A percentile compares a stretch with the other conserved stretches of the same genome.
Evolutionary conservation across 805 yeast genomes (phyloP).

Genomic region (Limtongozyma cylindracea): DNA sequence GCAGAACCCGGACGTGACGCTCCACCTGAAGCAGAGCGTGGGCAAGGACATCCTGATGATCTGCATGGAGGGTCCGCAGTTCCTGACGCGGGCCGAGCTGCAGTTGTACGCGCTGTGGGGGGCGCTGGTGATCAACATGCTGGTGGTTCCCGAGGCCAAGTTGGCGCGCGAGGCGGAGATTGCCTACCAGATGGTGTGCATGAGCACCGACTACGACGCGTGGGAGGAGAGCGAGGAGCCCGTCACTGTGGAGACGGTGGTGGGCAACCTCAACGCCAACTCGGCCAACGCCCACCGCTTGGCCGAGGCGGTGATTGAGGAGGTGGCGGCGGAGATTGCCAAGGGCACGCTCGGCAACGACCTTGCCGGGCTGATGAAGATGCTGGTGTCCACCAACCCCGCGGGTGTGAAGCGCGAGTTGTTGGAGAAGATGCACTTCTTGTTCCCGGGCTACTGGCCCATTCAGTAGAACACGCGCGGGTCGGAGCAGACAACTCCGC

Average conservation of each 20-base stretch:
- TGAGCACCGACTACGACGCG: constrained; percentile 97
- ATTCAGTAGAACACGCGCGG: constrained; percentile 1
- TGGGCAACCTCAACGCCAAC: constrained; percentile 74
- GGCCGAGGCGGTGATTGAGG: constrained; percentile 43
- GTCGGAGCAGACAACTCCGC: too few species aligned
- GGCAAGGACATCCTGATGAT: constrained; percentile 60
- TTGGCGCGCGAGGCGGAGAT: constrained; percentile 95
- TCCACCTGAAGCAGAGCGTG: constrained; percentile 33
- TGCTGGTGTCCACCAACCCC: constrained; percentile 54
- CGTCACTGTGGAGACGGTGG: constrained; percentile 94
- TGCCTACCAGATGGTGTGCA: constrained; percentile 92
- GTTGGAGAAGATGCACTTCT: constrained; percentile 55
- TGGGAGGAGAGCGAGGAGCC: constrained; percentile 94
- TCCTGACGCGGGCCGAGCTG: constrained; percentile 92
- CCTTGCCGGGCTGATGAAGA: constrained; percentile 54
- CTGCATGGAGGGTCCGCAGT: constrained; percentile 99
- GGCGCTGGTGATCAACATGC: constrained; percentile 91
- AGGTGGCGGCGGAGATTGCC: constrained; percentile 33
- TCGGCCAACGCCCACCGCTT: constrained; percentile 62
- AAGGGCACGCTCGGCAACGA: constrained; percentile 40
- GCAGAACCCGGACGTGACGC: constrained; percentile 9
- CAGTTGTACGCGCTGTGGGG: constrained; percentile 69
- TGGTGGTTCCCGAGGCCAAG: constrained; percentile 91
- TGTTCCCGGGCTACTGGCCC: constrained; percentile 87
- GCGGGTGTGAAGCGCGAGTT: constrained; percentile 49